Evolutionary conservation across 768 basidiomycete species (phyloP).

Genomic region (Lentinula raphanica): DNA sequence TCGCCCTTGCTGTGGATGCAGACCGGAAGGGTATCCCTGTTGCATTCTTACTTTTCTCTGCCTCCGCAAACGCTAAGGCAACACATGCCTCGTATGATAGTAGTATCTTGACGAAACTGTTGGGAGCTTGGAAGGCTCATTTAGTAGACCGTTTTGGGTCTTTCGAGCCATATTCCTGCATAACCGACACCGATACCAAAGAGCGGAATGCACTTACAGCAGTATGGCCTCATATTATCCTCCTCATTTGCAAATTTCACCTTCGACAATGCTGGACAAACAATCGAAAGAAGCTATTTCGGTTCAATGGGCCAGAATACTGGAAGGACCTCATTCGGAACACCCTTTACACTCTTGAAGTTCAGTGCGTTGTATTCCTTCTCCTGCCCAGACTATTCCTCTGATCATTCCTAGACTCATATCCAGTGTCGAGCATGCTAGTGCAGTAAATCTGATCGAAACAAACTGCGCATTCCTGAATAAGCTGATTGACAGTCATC

Average conservation of each 20-base stretch:
- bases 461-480: background rate
- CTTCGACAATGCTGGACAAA: no score
- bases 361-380: background rate
- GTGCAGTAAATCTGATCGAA: background rate
- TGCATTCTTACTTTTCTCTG: conserved; percentile 29
- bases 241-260: no score
- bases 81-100: conserved; percentile 26
- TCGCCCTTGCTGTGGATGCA: conserved; percentile 25
- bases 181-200: no score
- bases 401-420: background rate
- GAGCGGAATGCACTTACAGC: no score
- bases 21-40: conserved; percentile 23
- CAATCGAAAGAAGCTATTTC: conserved; percentile 11
- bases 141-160: conserved; percentile 7
- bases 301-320: background rate
- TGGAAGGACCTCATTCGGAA: background rate
- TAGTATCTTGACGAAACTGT: conserved; percentile 14
- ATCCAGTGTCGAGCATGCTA: background rate
- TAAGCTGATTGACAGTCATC: no score
- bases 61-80: conserved; percentile 19
- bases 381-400: conserved; percentile 15
- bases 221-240: no score
- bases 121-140: conserved; percentile 18
- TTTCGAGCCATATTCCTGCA: conserved; percentile 25
- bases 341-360: background rate